Conservation (phyloP, 108 stramenopile species). For the Fragilaria radians region DNA sequence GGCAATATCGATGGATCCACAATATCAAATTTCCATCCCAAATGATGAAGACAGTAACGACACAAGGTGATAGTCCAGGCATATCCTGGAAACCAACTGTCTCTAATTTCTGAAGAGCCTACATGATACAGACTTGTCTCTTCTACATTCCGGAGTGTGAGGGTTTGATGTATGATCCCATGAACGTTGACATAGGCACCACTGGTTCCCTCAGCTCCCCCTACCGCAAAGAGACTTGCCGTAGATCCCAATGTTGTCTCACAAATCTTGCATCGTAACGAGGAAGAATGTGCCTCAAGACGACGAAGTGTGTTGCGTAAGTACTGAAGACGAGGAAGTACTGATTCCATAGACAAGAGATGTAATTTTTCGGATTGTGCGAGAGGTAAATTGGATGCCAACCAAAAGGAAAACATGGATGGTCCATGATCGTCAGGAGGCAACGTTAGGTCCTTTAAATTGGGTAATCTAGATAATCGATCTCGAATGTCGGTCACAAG, state of each 20-base stretch:
- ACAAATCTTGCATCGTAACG: conserved; percentile 55
- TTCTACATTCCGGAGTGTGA: conserved; percentile 49
- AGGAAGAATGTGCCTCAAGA: conserved; percentile 4
- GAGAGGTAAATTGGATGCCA: conserved; percentile 64
- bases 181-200: conserved; percentile 76
- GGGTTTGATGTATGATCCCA: conserved; percentile 73
- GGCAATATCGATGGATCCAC: background rate
- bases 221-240: conserved; percentile 51
- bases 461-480: conserved; percentile 16
- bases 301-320: conserved; percentile 27
- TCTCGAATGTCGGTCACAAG: conserved; percentile 34
- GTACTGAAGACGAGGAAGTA: conserved; percentile 37
- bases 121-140: conserved; percentile 28
- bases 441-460: conserved; percentile 21
- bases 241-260: conserved; percentile 25
- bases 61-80: conserved; percentile 67
- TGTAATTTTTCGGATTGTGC: conserved; percentile 46
- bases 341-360: conserved; percentile 41
- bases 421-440: conserved; percentile 8
- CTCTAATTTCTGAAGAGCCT: conserved; percentile 54
- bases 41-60: conserved; percentile 34
- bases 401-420: conserved; percentile 62
- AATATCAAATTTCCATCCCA: conserved; percentile 77
- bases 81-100: conserved; percentile 77
- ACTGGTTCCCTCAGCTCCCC: conserved; percentile 69